Conservation (phyloP, 2,329 filamentous ascomycete species). For the Ophiosphaerella herpotricha region DNA sequence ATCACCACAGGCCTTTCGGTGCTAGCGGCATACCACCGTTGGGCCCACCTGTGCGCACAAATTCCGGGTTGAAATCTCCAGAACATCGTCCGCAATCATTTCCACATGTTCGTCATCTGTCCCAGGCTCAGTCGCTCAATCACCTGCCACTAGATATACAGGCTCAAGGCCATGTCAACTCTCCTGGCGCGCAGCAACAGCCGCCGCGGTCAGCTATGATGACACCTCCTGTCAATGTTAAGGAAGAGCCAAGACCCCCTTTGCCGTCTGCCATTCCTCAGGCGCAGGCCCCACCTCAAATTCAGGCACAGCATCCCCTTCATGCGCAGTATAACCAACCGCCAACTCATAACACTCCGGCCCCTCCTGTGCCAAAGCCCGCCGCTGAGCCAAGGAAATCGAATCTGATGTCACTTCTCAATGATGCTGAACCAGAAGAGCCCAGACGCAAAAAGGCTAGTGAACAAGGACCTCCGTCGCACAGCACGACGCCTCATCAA, state of each 20-base stretch:
- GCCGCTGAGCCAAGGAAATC: constrained; percentile 42
- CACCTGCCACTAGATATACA: constrained; percentile 28
- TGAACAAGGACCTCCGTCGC: constrained; percentile 39
- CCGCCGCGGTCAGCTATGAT: constrained; percentile 26
- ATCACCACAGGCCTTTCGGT: constrained; percentile 31
- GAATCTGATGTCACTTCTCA: constrained; percentile 45
- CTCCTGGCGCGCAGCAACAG: constrained; percentile 24
- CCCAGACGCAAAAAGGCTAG: constrained; percentile 39
- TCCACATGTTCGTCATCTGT: constrained; percentile 34
- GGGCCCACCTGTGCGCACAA: constrained; percentile 33
- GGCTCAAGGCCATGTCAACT: constrained; percentile 21
- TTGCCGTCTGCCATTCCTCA: constrained; percentile 24
- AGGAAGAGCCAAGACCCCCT: constrained; percentile 40
- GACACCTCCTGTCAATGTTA: constrained; percentile 42
- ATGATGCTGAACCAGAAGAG: constrained; percentile 45
- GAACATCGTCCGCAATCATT: constrained; percentile 36
- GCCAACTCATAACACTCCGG: constrained; percentile 20
- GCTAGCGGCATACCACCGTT: constrained; percentile 20
- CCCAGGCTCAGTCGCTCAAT: constrained; percentile 28
- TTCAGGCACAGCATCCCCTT: constrained; percentile 25
- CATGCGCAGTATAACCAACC: constrained; percentile 28
- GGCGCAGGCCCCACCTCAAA: constrained; percentile 18
- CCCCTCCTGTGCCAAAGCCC: constrained; percentile 30
- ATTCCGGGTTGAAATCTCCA: constrained; percentile 32
- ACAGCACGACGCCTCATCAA: constrained; percentile 42